These are phyloP conservation scores for Fusarium sp. DNA, from an alignment of 2,329 filamentous ascomycete genomes.

Conservation along the genomic window DNA sequence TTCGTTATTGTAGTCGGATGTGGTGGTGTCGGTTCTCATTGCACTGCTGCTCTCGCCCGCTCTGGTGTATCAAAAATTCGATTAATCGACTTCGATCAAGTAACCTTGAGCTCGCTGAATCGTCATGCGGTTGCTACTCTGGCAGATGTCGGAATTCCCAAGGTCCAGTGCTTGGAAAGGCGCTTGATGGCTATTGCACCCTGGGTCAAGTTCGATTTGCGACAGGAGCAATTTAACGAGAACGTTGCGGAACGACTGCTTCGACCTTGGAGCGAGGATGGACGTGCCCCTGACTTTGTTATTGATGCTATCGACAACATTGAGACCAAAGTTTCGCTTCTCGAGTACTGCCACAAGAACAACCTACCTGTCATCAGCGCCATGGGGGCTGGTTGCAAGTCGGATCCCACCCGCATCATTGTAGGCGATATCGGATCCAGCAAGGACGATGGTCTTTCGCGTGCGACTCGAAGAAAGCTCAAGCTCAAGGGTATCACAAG, in stretches of 20 bases:
- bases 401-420: slow-evolving; percentile 82
- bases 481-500: slow-evolving; percentile 81
- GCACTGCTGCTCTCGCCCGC: slow-evolving; percentile 83
- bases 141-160: slow-evolving; percentile 91
- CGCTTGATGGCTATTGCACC: slow-evolving; percentile 87
- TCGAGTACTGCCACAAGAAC: slow-evolving; percentile 87
- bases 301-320: slow-evolving; percentile 99
- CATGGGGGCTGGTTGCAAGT: slow-evolving; percentile 97
- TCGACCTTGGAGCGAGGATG: slow-evolving; percentile 69
- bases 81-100: slow-evolving; percentile 96
- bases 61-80: slow-evolving; percentile 90
- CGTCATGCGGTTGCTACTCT: slow-evolving; percentile 95
- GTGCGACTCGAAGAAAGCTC: slow-evolving; percentile 82
- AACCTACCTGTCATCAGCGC: slow-evolving; percentile 86
- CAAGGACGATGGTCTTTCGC: slow-evolving; percentile 88
- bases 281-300: slow-evolving; percentile 82
- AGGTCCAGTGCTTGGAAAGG: slow-evolving; percentile 85
- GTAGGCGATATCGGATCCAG: slow-evolving; percentile 91
- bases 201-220: slow-evolving; percentile 90
- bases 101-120: slow-evolving; percentile 93
- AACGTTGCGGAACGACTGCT: slow-evolving; percentile 74
- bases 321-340: slow-evolving; percentile 90
- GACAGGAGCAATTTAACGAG: slow-evolving; percentile 83
- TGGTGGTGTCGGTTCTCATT: slow-evolving; percentile 95
- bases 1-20: slow-evolving; percentile 93